Percentiles rank a stretch among this genome's conserved stretches.
These are phyloP conservation scores for Cryomyces antarcticus DNA, from an alignment of 495 filamentous ascomycete species.

Conservation along the genomic window DNA sequence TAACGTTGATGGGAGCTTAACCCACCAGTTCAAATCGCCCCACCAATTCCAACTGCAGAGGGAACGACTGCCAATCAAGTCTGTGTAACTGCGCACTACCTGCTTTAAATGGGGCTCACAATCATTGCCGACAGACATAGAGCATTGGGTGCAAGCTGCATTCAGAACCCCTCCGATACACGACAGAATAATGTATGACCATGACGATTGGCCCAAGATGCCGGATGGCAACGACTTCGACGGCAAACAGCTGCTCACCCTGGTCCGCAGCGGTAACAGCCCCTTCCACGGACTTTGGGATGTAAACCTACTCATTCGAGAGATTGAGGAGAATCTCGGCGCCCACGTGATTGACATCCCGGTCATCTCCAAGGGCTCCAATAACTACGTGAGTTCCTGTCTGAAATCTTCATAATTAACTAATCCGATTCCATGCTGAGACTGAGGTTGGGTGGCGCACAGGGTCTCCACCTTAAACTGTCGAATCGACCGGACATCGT, in stretches of 20 bases:
- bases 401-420: not conserved
- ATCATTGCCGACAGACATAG: no score
- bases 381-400: constrained; percentile 14
- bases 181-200: no score
- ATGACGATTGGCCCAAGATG: constrained; percentile 14
- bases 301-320: constrained; percentile 14
- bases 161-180: no score
- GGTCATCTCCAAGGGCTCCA: constrained; percentile 8
- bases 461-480: constrained; percentile 12
- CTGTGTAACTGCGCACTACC: no score
- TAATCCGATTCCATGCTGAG: constrained; percentile 1
- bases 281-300: constrained; percentile 10
- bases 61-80: no score
- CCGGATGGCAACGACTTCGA: constrained; percentile 12
- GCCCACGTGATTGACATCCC: constrained; percentile 12
- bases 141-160: no score
- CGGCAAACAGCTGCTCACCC: constrained; percentile 10
- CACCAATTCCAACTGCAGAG: no score
- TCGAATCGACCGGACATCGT: constrained; percentile 14
- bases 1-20: no score
- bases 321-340: constrained; percentile 14
- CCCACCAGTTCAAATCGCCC: no score
- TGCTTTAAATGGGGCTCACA: no score
- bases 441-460: constrained; percentile 1
- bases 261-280: constrained; percentile 12